These are phyloP conservation scores for Homolaphlyctis polyrhiza DNA, from an alignment of 371 early-diverging fungal genomes.

Conservation along the genomic window DNA sequence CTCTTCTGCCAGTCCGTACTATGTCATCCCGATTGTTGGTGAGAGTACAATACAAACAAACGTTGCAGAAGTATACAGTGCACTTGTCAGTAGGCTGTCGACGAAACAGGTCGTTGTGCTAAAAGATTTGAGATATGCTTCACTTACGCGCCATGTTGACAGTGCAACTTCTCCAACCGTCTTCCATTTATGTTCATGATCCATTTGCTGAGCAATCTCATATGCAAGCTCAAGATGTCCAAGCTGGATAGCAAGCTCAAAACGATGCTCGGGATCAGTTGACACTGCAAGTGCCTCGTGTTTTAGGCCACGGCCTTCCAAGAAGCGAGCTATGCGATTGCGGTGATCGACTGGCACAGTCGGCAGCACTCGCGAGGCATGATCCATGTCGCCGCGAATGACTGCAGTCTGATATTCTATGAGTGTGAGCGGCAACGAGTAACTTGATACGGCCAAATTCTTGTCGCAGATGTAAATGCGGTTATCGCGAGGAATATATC, in stretches of 20 bases:
- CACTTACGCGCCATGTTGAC: constrained; percentile 69
- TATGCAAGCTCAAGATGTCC: constrained; percentile 78
- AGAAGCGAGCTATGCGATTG: constrained; percentile 88
- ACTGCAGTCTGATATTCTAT: constrained; percentile 96
- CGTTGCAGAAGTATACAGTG: background rate
- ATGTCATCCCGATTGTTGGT: too few relatives aligned
- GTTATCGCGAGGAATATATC: constrained; percentile 91
- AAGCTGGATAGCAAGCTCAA: constrained; percentile 88
- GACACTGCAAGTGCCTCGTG: constrained; percentile 90
- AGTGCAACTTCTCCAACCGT: constrained; percentile 87
- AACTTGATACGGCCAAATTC: constrained; percentile 85
- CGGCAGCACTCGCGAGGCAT: constrained; percentile 74
- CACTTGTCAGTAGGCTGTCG: too few relatives aligned
- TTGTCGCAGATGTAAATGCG: constrained; percentile 90
- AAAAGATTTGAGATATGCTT: too few relatives aligned
- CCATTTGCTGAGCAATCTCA: constrained; percentile 75
- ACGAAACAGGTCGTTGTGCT: too few relatives aligned
- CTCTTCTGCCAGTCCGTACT: constrained; percentile 79
- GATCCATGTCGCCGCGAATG: constrained; percentile 82
- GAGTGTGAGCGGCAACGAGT: constrained; percentile 83
- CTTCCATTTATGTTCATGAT: constrained; percentile 87
- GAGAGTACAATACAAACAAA: too few relatives aligned
- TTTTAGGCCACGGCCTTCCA: constrained; percentile 84
- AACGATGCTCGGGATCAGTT: constrained; percentile 89
- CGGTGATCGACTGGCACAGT: constrained; percentile 80